A percentile compares a stretch with the other conserved stretches of the same genome.
phyloP scores from a whole-genome alignment of 2,329 filamentous ascomycete species.

The Talaromyces sp. region DNA sequence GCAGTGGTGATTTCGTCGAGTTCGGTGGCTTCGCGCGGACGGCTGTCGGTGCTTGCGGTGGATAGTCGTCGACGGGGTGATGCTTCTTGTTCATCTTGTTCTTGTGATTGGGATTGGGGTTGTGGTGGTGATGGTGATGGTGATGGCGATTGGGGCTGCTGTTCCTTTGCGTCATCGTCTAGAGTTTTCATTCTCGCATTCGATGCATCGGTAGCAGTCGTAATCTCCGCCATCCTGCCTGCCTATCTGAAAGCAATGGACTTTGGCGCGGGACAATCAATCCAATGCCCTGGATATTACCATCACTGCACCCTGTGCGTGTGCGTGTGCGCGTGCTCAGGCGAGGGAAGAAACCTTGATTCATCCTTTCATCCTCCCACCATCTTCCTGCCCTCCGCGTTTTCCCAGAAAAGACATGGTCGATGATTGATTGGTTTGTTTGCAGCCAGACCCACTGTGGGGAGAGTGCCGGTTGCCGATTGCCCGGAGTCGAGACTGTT shows the following conservation, averaged over 20 bases:
- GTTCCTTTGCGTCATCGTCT: not conserved
- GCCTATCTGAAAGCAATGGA: no score
- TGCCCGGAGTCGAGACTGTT: not conserved
- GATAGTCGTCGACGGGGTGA: not conserved
- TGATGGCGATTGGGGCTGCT: not conserved
- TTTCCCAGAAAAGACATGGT: not conserved
- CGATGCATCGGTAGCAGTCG: not conserved
- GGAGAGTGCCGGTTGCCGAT: not conserved
- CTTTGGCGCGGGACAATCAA: no score
- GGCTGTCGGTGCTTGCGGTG: conserved; percentile 2
- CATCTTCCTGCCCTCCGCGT: not conserved
- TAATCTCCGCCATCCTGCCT: conserved; percentile 1
- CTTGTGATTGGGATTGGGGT: not conserved
- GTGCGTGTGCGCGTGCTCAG: not conserved
- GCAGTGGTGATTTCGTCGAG: conserved; percentile 5
- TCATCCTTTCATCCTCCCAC: not conserved
- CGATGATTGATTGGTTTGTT: not conserved
- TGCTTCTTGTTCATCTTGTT: not conserved
- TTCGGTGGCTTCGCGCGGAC: conserved; percentile 11
- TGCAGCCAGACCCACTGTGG: not conserved
- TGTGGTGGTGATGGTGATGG: not conserved
- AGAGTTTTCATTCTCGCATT: not conserved
- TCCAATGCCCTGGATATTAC: not conserved
- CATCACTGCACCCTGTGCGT: not conserved
- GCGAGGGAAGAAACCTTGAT: not conserved